phyloP scores from a whole-genome alignment of 2,329 filamentous ascomycete genomes.

The Pseudocercospora vitis region DNA sequence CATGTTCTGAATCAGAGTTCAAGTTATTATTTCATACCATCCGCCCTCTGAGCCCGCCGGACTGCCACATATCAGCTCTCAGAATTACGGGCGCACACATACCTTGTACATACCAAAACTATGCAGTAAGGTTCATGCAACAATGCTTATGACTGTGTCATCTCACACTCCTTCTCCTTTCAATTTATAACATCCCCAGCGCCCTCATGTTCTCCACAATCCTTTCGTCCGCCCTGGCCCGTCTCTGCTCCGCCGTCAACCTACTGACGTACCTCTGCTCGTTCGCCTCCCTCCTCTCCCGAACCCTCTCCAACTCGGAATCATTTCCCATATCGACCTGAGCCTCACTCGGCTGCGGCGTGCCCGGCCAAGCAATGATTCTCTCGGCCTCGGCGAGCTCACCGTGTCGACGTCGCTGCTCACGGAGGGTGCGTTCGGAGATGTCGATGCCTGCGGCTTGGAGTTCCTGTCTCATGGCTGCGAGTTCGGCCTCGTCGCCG shows the following conservation, averaged over 20 bases:
- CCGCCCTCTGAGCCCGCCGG: too few species aligned
- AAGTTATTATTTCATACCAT: too few species aligned
- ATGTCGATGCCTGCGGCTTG: slow-evolving; percentile 7
- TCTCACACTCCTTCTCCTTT: background rate
- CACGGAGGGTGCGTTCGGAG: slow-evolving; percentile 10
- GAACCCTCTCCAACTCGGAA: slow-evolving; percentile 1
- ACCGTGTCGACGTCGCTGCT: slow-evolving; percentile 6
- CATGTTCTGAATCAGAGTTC: too few species aligned
- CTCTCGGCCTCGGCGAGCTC: background rate
- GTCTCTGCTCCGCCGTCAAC: background rate
- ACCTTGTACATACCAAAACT: too few species aligned
- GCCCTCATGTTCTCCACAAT: slow-evolving; percentile 1
- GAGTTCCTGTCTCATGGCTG: background rate
- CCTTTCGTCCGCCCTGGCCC: background rate
- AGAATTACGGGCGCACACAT: too few species aligned
- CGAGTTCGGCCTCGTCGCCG: slow-evolving; percentile 12
- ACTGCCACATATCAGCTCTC: too few species aligned
- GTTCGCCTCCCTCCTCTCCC: background rate
- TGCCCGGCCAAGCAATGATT: background rate
- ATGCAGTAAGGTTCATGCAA: background rate
- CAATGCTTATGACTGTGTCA: background rate
- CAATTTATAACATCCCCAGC: background rate
- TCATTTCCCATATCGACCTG: slow-evolving; percentile 5
- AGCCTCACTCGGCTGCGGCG: background rate
- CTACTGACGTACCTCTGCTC: background rate